Base-by-base conservation (phyloP, 208 protist species). In the Acanthamoeba culbertsoni region DNA sequence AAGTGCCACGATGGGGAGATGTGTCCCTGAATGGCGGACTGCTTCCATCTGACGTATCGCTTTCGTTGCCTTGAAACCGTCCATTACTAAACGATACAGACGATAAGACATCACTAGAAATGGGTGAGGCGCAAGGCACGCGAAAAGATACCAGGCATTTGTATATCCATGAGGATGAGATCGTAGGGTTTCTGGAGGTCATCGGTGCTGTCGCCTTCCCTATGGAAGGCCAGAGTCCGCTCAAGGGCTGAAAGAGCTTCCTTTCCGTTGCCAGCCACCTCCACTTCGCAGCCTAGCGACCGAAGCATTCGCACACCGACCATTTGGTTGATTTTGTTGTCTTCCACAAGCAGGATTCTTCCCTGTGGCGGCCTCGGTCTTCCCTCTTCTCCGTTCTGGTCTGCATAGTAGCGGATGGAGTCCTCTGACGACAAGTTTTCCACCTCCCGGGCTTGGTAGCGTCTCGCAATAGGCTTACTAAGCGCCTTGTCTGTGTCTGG, bases 111-210 rank as follows among this genome's bases (percentile, higher is more conserved):
- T 71, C 62, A 71, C 31, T 33, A 31, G 20, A n/a, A 8, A 8
- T 14, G 51, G 20, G 20, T n/a, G 26, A 1, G 51, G 51, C 10
- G 1, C 18, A 2, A 26, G 51, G 18, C 20, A 26, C 26, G 51
- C n/a, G 20, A 42, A 23, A 62, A 12, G 23, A 42, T 68, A 42
- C 82, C 31, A 8, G 88, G 88, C 88, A 92, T 92, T 7, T 63
- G 46, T 33, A 65, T 62, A 63, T 92, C 88, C 88, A 92, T 92
- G 0, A 92, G 59, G 18, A 92, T n/a, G 28, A 73, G 28, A 20
- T 53, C 40, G 43, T 79, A 92, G 46, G 40, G 53, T 82, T 53
- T 8, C 71, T 42, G 12, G 51, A 42, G 26, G 12, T 8, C 10
- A 20, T 16, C 31, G 51, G 71, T 42, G 51, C 18, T 14, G 37